Evolutionary conservation across 2,329 filamentous ascomycete species (phyloP), one percentile per base, ranked within the genome.

Genomic region (Piedraia hortae): DNA sequence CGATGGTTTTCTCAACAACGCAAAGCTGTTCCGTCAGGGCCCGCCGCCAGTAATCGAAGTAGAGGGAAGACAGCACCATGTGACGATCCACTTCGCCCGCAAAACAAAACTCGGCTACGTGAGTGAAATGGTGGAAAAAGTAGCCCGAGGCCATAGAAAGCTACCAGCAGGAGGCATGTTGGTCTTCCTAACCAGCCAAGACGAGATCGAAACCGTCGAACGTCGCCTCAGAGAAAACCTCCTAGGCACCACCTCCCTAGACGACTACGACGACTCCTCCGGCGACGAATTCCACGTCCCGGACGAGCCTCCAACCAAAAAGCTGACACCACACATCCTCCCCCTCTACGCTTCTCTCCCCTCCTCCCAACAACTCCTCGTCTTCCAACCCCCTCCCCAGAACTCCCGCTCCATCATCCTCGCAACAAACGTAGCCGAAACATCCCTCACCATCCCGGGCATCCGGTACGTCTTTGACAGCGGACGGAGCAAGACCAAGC

Each of bases 391-490:
- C 0, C 62, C 74, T 1, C 80, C 82, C 1, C 71, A 80, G 24
- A 73, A 72, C 9, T 72, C 72, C 5, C 65, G 85, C 5, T 59
- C 85, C 12, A 73, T 97, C 22, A 71, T 97, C 3, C 50, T 97
- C 18, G 78, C 85, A 1, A 97, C 85, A 19, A 97, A 97, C 44
- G 77, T 97, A 19, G 85, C 85, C 0, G 85, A 97, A 46, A 97
- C 85, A 0, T 88, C 74, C 60, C 57, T 97, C 41, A 97, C 85
- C 1, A 97, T 97, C 26, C 82, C 85, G 0, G 80, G 78, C 2
- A 80, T 89, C 28, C 65, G 75, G 28, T 97, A 91, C 39, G 85
- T 97, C 5, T 91, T 97, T 30, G 82, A 93, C 44, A 80, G 74
- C 32, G 85, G 85, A 15, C 60, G 88, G 21, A 71, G 74, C 16